A percentile compares a stretch with the other conserved stretches of the same genome.
Conservation (phyloP, 2,329 filamentous ascomycete species). For the Reticulascus tulasneorum region DNA sequence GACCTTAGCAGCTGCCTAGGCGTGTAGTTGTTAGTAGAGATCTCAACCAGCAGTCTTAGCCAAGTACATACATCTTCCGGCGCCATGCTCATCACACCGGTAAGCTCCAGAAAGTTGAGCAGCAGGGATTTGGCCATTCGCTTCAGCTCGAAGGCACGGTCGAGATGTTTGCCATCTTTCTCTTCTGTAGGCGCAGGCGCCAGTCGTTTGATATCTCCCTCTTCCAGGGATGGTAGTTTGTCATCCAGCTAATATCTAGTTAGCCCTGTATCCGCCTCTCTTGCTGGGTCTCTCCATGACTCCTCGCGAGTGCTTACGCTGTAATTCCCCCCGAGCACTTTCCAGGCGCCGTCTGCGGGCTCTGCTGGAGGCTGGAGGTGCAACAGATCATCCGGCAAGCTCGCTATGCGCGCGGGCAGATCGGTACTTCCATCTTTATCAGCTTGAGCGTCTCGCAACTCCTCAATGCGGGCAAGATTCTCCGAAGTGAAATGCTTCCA, state of each 20-base stretch:
- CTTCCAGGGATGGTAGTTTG: conserved; percentile 62
- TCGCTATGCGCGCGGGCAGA: conserved; percentile 29
- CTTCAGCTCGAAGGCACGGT: conserved; percentile 66
- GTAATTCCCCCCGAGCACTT: conserved; percentile 68
- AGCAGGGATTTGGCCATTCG: conserved; percentile 79
- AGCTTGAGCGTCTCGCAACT: conserved; percentile 36
- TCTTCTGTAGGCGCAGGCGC: conserved; percentile 31
- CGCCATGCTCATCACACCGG: conserved; percentile 65
- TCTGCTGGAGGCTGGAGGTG: conserved; percentile 78
- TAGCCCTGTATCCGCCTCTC: no score
- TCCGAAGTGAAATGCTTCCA: conserved; percentile 82
- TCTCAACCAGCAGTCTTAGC: conserved; percentile 2
- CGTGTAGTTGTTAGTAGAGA: not conserved
- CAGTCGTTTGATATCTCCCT: conserved; percentile 59
- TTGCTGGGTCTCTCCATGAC: no score
- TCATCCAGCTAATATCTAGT: conserved; percentile 46
- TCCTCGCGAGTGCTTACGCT: conserved; percentile 33
- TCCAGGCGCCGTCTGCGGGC: conserved; percentile 67
- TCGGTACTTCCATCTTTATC: conserved; percentile 22
- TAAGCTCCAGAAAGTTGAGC: conserved; percentile 82
- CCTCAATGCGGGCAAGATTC: conserved; percentile 57
- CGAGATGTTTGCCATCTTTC: conserved; percentile 52
- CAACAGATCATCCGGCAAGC: conserved; percentile 66
- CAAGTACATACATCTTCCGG: conserved; percentile 46
- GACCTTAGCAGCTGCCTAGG: conserved; percentile 64